These are phyloP conservation scores for Daldinia sp. DNA, from an alignment of 2,329 filamentous ascomycete species.

Conservation along the genomic window DNA sequence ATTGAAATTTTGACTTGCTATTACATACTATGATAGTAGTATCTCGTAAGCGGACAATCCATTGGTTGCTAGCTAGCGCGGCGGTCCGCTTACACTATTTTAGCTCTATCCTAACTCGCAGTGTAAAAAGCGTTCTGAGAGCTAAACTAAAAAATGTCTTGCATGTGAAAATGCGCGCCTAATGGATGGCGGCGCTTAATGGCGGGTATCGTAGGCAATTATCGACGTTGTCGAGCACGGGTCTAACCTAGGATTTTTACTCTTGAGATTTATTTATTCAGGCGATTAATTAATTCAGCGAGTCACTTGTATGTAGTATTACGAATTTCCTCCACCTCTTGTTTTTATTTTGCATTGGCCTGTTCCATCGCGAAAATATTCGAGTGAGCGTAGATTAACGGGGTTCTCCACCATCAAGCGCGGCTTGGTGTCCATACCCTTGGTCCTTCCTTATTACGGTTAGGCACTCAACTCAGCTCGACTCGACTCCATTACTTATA, in stretches of 20 bases:
- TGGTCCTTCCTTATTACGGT: too few species aligned
- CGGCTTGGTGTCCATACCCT: background rate
- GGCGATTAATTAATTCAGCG: too few species aligned
- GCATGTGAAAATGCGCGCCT: background rate
- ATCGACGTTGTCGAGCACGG: background rate
- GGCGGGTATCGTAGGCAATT: background rate
- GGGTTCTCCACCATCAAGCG: background rate
- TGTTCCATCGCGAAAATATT: background rate
- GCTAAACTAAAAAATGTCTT: background rate
- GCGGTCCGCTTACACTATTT: background rate
- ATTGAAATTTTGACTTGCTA: background rate
- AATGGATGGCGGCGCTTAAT: background rate
- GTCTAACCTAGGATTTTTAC: too few species aligned
- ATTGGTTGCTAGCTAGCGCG: background rate
- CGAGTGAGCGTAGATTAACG: background rate
- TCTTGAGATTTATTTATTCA: too few species aligned
- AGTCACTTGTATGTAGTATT: too few species aligned
- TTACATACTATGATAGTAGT: background rate
- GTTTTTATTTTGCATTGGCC: background rate
- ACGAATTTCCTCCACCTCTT: background rate
- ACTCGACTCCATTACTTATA: too few species aligned
- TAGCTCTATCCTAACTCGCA: too few species aligned
- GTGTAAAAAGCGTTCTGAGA: background rate
- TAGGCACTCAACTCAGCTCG: too few species aligned
- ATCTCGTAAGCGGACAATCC: background rate